Evolutionary conservation across 805 yeast species (phyloP).

Genomic region (Wickerhamomyces sydowiorum): DNA sequence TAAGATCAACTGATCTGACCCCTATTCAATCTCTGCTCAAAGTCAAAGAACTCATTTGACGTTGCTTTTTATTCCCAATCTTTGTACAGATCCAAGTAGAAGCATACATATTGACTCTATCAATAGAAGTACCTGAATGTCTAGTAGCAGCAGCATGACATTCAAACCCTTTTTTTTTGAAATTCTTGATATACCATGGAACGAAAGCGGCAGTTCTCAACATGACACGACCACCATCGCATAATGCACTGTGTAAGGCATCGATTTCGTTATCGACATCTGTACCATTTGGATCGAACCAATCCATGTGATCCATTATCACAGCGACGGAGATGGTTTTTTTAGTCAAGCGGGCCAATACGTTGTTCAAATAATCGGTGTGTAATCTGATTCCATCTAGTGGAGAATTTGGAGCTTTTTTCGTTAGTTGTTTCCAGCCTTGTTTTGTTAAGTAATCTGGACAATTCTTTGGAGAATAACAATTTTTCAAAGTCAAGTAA

Average conservation of each 20-base stretch:
- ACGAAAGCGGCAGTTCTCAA: conserved; percentile 65
- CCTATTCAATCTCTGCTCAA: too few species aligned
- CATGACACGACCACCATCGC: conserved; percentile 67
- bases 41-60: conserved; percentile 22
- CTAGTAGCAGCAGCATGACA: conserved; percentile 70
- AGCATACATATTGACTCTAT: conserved; percentile 83
- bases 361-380: conserved; percentile 75
- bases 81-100: conserved; percentile 84
- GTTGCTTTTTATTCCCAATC: conserved; percentile 12
- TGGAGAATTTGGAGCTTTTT: conserved; percentile 34
- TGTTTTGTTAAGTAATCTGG: conserved; percentile 66
- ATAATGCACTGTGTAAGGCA: conserved; percentile 57
- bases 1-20: too few species aligned
- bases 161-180: conserved; percentile 60
- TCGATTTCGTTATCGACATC: conserved; percentile 64
- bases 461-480: conserved; percentile 57
- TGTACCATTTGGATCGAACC: conserved; percentile 65
- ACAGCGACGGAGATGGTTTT: conserved; percentile 69
- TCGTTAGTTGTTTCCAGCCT: conserved; percentile 47
- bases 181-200: conserved; percentile 75
- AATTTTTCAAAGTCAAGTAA: conserved; percentile 59
- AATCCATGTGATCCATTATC: conserved; percentile 90
- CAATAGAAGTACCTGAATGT: conserved; percentile 58
- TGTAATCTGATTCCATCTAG: conserved; percentile 69
- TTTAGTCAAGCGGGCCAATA: conserved; percentile 56